phyloP scores from a whole-genome alignment of 805 yeast genomes.

The Kluyveromyces wickerhamii region DNA sequence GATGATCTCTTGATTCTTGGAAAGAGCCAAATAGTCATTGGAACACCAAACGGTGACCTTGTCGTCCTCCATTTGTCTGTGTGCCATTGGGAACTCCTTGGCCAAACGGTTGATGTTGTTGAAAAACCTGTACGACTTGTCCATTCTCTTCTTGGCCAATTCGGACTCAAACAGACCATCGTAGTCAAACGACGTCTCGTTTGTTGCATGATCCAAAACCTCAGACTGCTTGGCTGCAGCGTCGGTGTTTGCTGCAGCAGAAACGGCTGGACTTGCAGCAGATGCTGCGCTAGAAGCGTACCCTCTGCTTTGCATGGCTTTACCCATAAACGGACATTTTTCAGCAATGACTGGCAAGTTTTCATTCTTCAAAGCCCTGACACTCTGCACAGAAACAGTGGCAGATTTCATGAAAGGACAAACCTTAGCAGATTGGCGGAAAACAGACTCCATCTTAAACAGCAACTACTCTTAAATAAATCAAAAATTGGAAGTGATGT shows the following conservation, averaged over 20 bases:
- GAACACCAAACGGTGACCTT: slow-evolving; percentile 99
- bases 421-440: slow-evolving; percentile 65
- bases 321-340: slow-evolving; percentile 87
- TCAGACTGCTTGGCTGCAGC: slow-evolving; percentile 28
- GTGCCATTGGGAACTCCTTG: slow-evolving; percentile 88
- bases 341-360: slow-evolving; percentile 50
- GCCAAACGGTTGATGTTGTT: slow-evolving; percentile 97
- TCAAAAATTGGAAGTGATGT: too few relatives aligned
- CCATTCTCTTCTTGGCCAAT: slow-evolving; percentile 65
- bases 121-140: slow-evolving; percentile 91
- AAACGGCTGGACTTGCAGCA: slow-evolving; percentile 25
- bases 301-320: slow-evolving; percentile 46
- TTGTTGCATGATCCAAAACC: slow-evolving; percentile 33
- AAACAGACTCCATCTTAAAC: slow-evolving; percentile 69
- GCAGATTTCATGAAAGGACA: slow-evolving; percentile 71
- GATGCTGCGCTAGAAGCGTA: slow-evolving; percentile 30
- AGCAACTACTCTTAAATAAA: too few relatives aligned
- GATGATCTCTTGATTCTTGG: slow-evolving; percentile 66
- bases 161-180: slow-evolving; percentile 60
- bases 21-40: slow-evolving; percentile 95
- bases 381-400: slow-evolving; percentile 13
- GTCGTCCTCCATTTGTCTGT: slow-evolving; percentile 62
- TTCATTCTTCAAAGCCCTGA: slow-evolving; percentile 22
- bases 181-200: slow-evolving; percentile 59
- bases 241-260: slow-evolving; percentile 11